phyloP scores from a whole-genome alignment of 805 yeast species.

The Saturnispora sekii region DNA sequence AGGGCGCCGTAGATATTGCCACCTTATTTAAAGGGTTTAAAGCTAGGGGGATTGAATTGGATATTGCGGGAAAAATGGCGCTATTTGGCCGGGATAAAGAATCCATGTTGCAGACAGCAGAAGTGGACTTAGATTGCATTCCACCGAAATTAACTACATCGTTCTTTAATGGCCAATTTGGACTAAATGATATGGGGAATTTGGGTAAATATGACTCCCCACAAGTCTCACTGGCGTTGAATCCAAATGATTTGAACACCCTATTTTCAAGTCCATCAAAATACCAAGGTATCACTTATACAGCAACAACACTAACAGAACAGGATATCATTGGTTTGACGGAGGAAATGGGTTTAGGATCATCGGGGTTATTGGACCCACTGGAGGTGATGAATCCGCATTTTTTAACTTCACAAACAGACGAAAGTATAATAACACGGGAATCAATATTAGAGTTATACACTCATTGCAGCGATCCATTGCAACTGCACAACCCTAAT shows the following conservation, averaged over 20 bases:
- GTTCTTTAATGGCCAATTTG: background rate
- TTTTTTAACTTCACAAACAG: too few species aligned
- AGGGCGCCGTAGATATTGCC: background rate
- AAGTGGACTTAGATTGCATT: conserved; percentile 2
- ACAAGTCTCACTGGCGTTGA: background rate
- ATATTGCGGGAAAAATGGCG: conserved; percentile 1
- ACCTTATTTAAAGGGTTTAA: background rate
- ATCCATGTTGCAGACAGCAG: background rate
- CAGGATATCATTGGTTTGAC: background rate
- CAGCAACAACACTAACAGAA: background rate
- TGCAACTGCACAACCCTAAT: background rate
- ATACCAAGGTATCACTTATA: background rate
- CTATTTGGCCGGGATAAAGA: conserved; percentile 2
- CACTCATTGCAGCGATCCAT: too few species aligned
- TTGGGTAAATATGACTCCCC: background rate
- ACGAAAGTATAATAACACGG: too few species aligned
- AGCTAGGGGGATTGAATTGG: conserved; percentile 3
- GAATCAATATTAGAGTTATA: too few species aligned
- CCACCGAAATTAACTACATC: background rate
- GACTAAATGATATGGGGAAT: background rate
- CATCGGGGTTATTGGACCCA: too few species aligned
- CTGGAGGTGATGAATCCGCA: too few species aligned
- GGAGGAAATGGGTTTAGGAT: too few species aligned
- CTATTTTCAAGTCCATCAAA: conserved; percentile 3
- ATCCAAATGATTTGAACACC: background rate